A percentile compares a stretch with the other conserved stretches of the same genome.
These are phyloP conservation scores for Pseudoperonospora humuli DNA, from an alignment of 352 stramenopile species.

Conservation along the genomic window DNA sequence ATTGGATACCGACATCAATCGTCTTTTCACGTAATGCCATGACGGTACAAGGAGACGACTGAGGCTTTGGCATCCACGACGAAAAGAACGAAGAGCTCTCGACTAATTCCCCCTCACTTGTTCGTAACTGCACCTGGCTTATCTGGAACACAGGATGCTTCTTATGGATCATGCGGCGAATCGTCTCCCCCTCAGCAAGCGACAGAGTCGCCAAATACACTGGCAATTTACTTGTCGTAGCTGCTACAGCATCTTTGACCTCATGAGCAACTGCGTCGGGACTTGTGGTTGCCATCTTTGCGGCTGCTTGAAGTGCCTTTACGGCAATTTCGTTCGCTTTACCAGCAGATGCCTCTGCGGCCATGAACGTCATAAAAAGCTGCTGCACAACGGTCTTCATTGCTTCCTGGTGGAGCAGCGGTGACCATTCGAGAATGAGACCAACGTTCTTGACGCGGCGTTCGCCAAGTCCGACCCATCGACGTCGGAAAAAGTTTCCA, in stretches of 20 bases:
- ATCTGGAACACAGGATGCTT: slow-evolving; percentile 66
- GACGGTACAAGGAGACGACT: neutral
- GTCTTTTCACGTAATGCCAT: slow-evolving; percentile 21
- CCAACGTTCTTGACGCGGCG: slow-evolving; percentile 85
- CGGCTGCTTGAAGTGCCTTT: slow-evolving; percentile 33
- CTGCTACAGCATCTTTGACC: slow-evolving; percentile 39
- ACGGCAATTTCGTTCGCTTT: slow-evolving; percentile 67
- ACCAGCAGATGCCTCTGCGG: slow-evolving; percentile 6
- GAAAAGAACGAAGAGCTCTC: slow-evolving; percentile 73
- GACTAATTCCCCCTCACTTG: slow-evolving; percentile 71
- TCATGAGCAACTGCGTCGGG: slow-evolving; percentile 15
- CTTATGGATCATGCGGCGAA: slow-evolving; percentile 93
- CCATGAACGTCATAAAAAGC: slow-evolving; percentile 51
- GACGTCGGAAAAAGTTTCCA: slow-evolving; percentile 85
- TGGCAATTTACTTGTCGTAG: slow-evolving; percentile 28
- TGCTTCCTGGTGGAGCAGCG: slow-evolving; percentile 55
- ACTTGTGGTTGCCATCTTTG: slow-evolving; percentile 23
- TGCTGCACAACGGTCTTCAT: slow-evolving; percentile 64
- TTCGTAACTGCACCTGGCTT: slow-evolving; percentile 65
- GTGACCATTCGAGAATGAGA: slow-evolving; percentile 84
- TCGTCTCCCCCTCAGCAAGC: slow-evolving; percentile 95
- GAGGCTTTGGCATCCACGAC: slow-evolving; percentile 27
- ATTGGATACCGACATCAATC: slow-evolving; percentile 63
- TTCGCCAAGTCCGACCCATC: slow-evolving; percentile 82
- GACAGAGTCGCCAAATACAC: slow-evolving; percentile 93